Evolutionary conservation across 257 asterid species (phyloP), one percentile per base, ranked within the genome.

Genomic region (Solanum corneliomulleri): DNA sequence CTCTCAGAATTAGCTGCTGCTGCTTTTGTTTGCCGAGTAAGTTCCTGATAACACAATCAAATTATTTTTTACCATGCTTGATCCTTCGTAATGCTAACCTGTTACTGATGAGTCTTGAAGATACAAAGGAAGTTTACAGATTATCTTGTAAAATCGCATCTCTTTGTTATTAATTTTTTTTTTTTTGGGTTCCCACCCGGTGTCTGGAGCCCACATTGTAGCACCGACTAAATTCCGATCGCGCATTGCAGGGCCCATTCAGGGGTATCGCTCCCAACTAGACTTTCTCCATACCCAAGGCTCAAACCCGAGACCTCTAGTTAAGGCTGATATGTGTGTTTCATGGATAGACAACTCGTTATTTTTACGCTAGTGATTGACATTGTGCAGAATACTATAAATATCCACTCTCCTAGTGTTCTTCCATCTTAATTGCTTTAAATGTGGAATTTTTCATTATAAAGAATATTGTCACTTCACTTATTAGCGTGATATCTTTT

Each of bases 1-100:
- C 94, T 94, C 76, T 95, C 98, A n/a, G 99, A 97, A 88, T 88
- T 97, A 90, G 99, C 98, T 56, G 99, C 99, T 35, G 99, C 99
- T 75, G 97, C 99, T 85, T 97, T 95, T 93, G 99, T 96, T 88
- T 97, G 99, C 92, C 94, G 95, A 91, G 99, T 97, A 87, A 87
- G 95, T 88, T 25, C 44, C 69, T n/a, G 23, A 77, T n/a, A 45
- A 14, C 84, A 78, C 20, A 56, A 18, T 56, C n/a, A 4, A 56
- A 56, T 56, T 58, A 58, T 8, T 20, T 58, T 11, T 74, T 74
- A 39, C 69, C 44, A 18, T 81, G 69, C 20, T 80, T 80, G 44
- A 41, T 80, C 42, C 42, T 29, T 80, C 85, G 29, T 49, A 80
- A 78, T 49, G 23, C 35, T 45, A 29, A 18, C 20, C 68, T 29